phyloP scores from a whole-genome alignment of 768 basidiomycete genomes.

The Kondoa malvinella region DNA sequence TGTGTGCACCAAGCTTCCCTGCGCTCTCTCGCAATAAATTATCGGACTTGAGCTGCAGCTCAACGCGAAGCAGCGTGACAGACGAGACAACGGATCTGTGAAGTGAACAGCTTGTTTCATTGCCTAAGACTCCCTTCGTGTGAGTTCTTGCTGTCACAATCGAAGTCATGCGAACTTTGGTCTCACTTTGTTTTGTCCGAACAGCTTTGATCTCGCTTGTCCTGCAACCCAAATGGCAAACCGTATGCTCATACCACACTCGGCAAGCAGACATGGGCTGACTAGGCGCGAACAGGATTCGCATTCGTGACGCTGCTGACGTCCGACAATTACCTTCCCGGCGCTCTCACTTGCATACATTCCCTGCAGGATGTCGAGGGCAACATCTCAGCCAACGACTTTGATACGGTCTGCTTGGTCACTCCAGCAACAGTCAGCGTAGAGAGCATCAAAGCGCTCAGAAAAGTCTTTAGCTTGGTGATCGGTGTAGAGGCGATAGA shows the following conservation, averaged over 20 bases:
- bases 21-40: no score
- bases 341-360: constrained; percentile 68
- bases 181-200: not conserved
- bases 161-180: not conserved
- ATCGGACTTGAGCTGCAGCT: no score
- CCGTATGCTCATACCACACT: not conserved
- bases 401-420: constrained; percentile 66
- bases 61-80: no score
- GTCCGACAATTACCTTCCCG: constrained; percentile 79
- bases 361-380: constrained; percentile 68
- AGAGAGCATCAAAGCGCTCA: constrained; percentile 55
- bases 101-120: not conserved
- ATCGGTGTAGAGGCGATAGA: constrained; percentile 81
- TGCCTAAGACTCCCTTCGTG: not conserved
- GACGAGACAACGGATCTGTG: no score
- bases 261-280: not conserved
- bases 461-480: constrained; percentile 65
- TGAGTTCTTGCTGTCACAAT: not conserved
- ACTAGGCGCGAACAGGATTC: constrained; percentile 22
- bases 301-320: constrained; percentile 87
- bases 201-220: no score
- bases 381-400: constrained; percentile 37
- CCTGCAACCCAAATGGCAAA: not conserved
- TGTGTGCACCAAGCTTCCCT: no score
- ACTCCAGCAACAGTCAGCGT: constrained; percentile 88